These are phyloP conservation scores for Protea cynaroides DNA, from an alignment of 164 flowering plant genomes.

Conservation along the genomic window DNA sequence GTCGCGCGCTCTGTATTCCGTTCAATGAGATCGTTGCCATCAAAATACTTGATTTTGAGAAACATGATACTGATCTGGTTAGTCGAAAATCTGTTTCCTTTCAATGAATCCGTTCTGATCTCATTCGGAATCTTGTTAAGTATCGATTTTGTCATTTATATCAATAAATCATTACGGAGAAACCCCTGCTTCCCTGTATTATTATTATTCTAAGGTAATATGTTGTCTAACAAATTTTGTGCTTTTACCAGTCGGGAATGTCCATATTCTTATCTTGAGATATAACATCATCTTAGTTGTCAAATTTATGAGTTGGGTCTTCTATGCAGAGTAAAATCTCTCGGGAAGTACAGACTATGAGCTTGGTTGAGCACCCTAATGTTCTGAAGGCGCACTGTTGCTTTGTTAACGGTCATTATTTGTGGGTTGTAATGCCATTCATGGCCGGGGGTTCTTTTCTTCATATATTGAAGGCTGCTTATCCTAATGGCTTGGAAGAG, in stretches of 20 bases:
- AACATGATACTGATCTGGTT: conserved; percentile 69
- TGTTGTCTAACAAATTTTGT: too few relatives aligned
- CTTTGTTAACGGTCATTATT: conserved; percentile 69
- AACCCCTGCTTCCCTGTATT: background rate
- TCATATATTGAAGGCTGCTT: conserved; percentile 82
- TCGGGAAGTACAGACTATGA: conserved; percentile 91
- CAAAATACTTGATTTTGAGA: conserved; percentile 88
- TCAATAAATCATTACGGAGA: too few relatives aligned
- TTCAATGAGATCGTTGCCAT: conserved; percentile 73
- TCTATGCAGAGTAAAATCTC: conserved; percentile 54
- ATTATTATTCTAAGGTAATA: too few relatives aligned
- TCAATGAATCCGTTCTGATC: background rate
- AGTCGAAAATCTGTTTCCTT: background rate
- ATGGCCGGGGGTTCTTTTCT: conserved; percentile 97
- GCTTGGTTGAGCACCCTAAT: conserved; percentile 87
- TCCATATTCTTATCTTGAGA: background rate
- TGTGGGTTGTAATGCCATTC: conserved; percentile 98
- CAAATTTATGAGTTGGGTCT: background rate
- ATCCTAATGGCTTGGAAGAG: conserved; percentile 88
- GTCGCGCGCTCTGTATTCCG: conserved; percentile 65
- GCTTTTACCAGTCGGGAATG: too few relatives aligned
- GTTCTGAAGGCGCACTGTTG: conserved; percentile 89
- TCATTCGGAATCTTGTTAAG: background rate
- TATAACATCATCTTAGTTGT: background rate
- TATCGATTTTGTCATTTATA: background rate